Evolutionary conservation across 169 alveolate genomes (phyloP), one percentile per base, ranked within the genome.

Genomic region (Cryptosporidium felis): DNA sequence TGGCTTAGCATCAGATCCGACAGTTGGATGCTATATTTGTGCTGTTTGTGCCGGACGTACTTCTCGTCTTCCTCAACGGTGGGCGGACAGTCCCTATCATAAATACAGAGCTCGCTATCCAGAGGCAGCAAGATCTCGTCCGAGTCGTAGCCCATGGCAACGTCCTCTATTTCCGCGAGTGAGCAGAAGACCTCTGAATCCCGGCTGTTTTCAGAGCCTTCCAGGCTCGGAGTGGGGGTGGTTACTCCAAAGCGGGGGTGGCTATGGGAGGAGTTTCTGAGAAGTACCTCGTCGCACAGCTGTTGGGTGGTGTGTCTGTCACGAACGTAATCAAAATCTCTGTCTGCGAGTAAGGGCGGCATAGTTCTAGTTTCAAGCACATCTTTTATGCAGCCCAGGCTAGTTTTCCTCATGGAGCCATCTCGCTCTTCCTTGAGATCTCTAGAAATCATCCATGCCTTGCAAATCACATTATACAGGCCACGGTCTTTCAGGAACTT

Each of bases 401-500:
- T 56, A n/a, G 45, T 42, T 28, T 56, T 56, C 44, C 32, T 61
- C 80, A 18, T 61, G 12, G 49, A 61, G 23, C 36, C 12, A 38
- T 21, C 80, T 38, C 80, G 34, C 51, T 61, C 51, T 18, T 61
- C 67, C 42, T 40, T 74, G n/a, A 74, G 28, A 21, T 74, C 85
- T 45, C 61, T 47, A 5, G 74, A 53, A 51, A 74, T 34, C 49
- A 53, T 38, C 85, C 85, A 74, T 38, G 85, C 85, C 85, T 74
- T 74, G 16, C 38, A 53, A 3, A 74, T 51, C 26, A 74, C 85
- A 56, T 53, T 18, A 38, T 74, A 74, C 5, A 74, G 14, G 4
- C 85, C 85, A 40, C 85, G 51, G 56, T 74, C 85, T 21, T 74
- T 74, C 12, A 74, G 60, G n/a, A 74, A 74, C 30, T 56, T 74